Conservation (phyloP, 169 alveolate genomes). For the Pseudocohnilembus persalinus region DNA sequence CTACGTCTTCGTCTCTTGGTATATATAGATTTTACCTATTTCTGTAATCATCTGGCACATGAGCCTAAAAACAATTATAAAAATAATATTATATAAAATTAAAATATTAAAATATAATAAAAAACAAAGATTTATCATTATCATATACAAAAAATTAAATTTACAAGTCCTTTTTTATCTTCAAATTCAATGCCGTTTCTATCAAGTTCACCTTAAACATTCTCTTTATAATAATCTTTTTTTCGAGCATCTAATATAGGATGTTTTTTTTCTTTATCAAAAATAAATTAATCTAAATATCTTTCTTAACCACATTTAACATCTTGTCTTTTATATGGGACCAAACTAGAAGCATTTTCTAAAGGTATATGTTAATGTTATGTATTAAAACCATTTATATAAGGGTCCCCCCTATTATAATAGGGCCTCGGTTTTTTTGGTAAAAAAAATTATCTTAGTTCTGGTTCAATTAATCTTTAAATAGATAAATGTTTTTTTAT, state of each 20-base stretch:
- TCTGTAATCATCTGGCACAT: neutral
- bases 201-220: neutral
- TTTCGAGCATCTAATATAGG: neutral
- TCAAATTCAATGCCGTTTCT: neutral
- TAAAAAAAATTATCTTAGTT: too few species aligned
- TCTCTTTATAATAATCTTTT: neutral
- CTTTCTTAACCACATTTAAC: neutral
- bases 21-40: neutral
- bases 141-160: too few species aligned
- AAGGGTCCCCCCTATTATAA: neutral
- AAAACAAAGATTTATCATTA: neutral
- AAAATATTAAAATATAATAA: too few species aligned
- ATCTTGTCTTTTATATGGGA: neutral
- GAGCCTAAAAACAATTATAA: neutral
- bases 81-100: too few species aligned
- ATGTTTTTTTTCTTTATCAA: neutral
- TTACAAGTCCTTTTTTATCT: too few species aligned
- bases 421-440: neutral
- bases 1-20: neutral
- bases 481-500: too few species aligned
- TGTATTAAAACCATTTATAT: neutral
- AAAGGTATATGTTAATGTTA: neutral
- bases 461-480: neutral
- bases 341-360: neutral
- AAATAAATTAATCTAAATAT: neutral